Conservation (phyloP, 768 basidiomycete genomes). For the Termitomyces heimii region DNA sequence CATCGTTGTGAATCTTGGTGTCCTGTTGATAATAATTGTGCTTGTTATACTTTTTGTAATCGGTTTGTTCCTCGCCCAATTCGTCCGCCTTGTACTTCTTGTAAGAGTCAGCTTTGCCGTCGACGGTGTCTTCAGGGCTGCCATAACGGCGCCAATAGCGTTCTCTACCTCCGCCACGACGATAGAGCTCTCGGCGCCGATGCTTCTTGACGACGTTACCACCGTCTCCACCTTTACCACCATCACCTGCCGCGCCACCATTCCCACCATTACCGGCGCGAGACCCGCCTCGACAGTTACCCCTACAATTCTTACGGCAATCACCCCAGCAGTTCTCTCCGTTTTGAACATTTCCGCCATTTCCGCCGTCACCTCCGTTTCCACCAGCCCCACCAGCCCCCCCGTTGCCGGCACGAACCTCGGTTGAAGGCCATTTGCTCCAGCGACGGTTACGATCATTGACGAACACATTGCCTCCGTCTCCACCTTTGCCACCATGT, state of each 20-base stretch:
- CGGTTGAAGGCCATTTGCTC: neutral
- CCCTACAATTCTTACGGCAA: neutral
- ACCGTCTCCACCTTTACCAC: neutral
- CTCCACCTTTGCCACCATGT: neutral
- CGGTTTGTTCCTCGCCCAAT: neutral
- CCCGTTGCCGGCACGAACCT: neutral
- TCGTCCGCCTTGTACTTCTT: neutral
- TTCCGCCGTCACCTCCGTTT: conserved; percentile 1
- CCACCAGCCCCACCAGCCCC: neutral
- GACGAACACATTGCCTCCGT: neutral
- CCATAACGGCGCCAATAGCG: neutral
- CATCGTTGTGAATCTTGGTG: too few species aligned
- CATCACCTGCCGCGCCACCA: neutral
- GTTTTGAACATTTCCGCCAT: conserved; percentile 1
- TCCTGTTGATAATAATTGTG: neutral
- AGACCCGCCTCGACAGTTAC: neutral
- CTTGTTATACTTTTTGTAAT: neutral
- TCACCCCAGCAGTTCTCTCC: neutral
- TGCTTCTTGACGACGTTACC: neutral
- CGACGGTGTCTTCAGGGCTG: neutral
- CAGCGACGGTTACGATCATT: neutral
- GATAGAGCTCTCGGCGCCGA: neutral
- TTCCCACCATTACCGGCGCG: neutral
- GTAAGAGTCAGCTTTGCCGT: neutral
- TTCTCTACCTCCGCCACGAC: neutral